Percentiles rank a stretch among this genome's conserved stretches.
These are phyloP conservation scores for Pythium guiyangense DNA, from an alignment of 352 stramenopile genomes.

Conservation along the genomic window DNA sequence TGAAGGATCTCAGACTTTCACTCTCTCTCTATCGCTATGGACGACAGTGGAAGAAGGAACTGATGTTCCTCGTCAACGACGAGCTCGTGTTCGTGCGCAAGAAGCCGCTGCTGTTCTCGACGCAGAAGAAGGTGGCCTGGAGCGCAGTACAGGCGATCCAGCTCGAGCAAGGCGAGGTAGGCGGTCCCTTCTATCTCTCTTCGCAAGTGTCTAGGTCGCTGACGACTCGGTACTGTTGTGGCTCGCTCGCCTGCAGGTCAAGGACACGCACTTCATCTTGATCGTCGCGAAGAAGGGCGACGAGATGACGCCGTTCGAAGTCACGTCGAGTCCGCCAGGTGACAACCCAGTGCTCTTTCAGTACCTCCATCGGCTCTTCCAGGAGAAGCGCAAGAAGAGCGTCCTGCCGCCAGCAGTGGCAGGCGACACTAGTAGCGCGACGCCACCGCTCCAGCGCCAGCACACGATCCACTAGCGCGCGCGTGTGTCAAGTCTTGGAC, in stretches of 20 bases:
- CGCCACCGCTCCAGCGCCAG: slow-evolving; percentile 8
- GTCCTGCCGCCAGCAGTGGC: slow-evolving; percentile 3
- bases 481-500: too few relatives aligned
- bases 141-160: slow-evolving; percentile 27
- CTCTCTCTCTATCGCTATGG: too few relatives aligned
- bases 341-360: slow-evolving; percentile 22
- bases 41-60: slow-evolving; percentile 32
- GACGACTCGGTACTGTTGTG: too few relatives aligned
- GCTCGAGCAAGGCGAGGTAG: slow-evolving; percentile 22
- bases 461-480: neutral
- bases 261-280: slow-evolving; percentile 33
- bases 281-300: slow-evolving; percentile 26
- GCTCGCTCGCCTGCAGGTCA: slow-evolving; percentile 15
- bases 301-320: slow-evolving; percentile 24
- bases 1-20: too few relatives aligned
- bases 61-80: slow-evolving; percentile 22
- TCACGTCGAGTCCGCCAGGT: slow-evolving; percentile 20
- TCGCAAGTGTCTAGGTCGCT: too few relatives aligned
- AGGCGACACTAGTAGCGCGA: neutral
- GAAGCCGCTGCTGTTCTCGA: slow-evolving; percentile 25
- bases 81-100: slow-evolving; percentile 30
- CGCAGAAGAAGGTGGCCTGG: slow-evolving; percentile 27
- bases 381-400: slow-evolving; percentile 20
- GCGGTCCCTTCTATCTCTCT: too few relatives aligned
- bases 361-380: slow-evolving; percentile 19